These are phyloP conservation scores for Aspergillus haitiensis DNA, from an alignment of 495 filamentous ascomycete species.

Conservation along the genomic window DNA sequence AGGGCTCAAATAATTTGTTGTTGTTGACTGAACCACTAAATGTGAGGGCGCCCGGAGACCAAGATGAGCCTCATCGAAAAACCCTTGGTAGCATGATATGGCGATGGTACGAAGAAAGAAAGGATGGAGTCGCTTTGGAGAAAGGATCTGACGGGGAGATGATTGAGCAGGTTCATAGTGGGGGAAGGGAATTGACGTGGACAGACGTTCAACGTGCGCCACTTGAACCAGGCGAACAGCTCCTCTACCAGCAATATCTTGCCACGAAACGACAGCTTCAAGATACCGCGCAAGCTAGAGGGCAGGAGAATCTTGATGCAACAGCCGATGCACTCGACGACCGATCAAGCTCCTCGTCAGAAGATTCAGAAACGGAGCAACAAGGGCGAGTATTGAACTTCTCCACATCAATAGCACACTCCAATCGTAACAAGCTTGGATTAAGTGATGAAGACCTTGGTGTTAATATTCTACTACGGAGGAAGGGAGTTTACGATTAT, in stretches of 20 bases:
- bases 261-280: constrained; percentile 79
- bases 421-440: constrained; percentile 76
- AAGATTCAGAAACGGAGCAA: constrained; percentile 84
- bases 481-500: constrained; percentile 85
- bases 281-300: constrained; percentile 67
- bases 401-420: constrained; percentile 75
- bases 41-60: constrained; percentile 37
- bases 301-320: constrained; percentile 62
- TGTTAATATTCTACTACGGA: constrained; percentile 84
- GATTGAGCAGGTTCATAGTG: constrained; percentile 63
- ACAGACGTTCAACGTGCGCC: constrained; percentile 59
- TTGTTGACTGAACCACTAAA: constrained; percentile 73
- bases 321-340: constrained; percentile 82
- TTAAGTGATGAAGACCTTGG: constrained; percentile 84
- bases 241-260: constrained; percentile 85
- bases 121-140: constrained; percentile 62
- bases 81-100: constrained; percentile 62
- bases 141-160: constrained; percentile 56
- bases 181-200: constrained; percentile 61
- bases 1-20: constrained; percentile 75
- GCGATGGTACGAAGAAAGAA: constrained; percentile 70
- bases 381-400: constrained; percentile 92
- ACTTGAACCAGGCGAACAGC: constrained; percentile 70
- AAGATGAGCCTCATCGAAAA: constrained; percentile 33
- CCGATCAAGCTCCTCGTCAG: constrained; percentile 76